A percentile compares a stretch with the other conserved stretches of the same genome.
phyloP scores from a whole-genome alignment of 2,329 filamentous ascomycete genomes.

The Aspergillus melleus region DNA sequence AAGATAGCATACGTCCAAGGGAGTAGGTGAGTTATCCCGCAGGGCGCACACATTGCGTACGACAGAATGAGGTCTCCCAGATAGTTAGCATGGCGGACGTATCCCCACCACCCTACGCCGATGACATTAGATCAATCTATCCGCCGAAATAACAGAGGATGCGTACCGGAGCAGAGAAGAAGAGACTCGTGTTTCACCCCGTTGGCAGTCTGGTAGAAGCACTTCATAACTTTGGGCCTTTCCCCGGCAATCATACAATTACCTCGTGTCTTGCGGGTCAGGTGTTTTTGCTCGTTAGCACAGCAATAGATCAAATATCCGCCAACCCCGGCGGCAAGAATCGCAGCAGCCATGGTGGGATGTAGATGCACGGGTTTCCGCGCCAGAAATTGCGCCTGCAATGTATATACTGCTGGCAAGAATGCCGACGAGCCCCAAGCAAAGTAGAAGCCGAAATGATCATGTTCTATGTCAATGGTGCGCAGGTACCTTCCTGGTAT shows the following conservation, averaged over 20 bases:
- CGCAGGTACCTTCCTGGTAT: constrained; percentile 25
- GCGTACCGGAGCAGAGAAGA: constrained; percentile 37
- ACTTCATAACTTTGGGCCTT: background rate
- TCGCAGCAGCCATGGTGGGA: background rate
- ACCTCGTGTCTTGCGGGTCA: background rate
- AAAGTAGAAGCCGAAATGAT: constrained; percentile 47
- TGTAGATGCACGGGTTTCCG: constrained; percentile 37
- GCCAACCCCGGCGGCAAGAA: background rate
- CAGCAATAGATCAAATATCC: constrained; percentile 5
- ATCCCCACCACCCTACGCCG: constrained; percentile 38
- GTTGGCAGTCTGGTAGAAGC: constrained; percentile 23
- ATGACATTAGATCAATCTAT: background rate
- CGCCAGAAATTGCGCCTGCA: constrained; percentile 51
- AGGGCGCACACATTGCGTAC: constrained; percentile 44
- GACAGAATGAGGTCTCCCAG: constrained; percentile 42
- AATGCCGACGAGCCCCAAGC: constrained; percentile 50
- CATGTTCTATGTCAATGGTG: constrained; percentile 46
- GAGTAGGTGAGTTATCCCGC: constrained; percentile 40
- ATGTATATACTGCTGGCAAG: constrained; percentile 49
- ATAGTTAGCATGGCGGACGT: constrained; percentile 45
- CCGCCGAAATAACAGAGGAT: background rate
- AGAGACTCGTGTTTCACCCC: constrained; percentile 42
- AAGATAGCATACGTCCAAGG: constrained; percentile 50
- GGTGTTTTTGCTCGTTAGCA: constrained; percentile 6
- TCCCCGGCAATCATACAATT: background rate